Evolutionary conservation across 345 rosid genomes (phyloP), one percentile per base, ranked within the genome.

Genomic region (Eucalyptus curtisii): DNA sequence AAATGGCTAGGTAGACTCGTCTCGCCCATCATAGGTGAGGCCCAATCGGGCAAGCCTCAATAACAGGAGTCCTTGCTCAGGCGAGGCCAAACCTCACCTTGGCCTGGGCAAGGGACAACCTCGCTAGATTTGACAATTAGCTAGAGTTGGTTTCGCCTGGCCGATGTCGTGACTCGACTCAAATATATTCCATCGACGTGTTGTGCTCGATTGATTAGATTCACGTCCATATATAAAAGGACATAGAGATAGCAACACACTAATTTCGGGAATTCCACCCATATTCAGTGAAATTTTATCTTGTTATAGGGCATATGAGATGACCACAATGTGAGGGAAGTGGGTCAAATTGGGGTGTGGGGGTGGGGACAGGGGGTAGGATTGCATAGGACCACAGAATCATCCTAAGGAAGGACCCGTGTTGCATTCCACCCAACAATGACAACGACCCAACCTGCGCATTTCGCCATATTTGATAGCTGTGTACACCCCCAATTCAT

Each of bases 301-400:
- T 40, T 20, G 8, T 20, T 42, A 13, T 11, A 10, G 45, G 82
- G 82, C 12, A 25, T 6, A 47, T 20, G 82, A 20, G 82, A 20
- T 33, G 82, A 22, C 37, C 19, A 64, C 47, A 25, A 7, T 19
- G 85, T n/a, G 68, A 25, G 47, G 48, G 31, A 59, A n/a, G 3
- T 2, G 50, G 61, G 66, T 25, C 40, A 20, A 84, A 84, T 24
- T 19, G 5, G n/a, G 79, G 42, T 3, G 57, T 33, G 3, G 57
- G 88, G 50, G 24, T 86, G 89, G 79, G 47, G 52, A 45, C 50
- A 45, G 48, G 4, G 45, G 10, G 19, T 13, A 48, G 90, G 90
- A 89, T 89, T 86, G 52, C 17, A 55, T 40, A 66, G 90, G 90
- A 89, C 90, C 90, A 86, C 90, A 86, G 76, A 49, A 89, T 89